These are phyloP conservation scores for Cyclaneusma minus DNA, from an alignment of 2,329 filamentous ascomycete genomes.

Conservation along the genomic window DNA sequence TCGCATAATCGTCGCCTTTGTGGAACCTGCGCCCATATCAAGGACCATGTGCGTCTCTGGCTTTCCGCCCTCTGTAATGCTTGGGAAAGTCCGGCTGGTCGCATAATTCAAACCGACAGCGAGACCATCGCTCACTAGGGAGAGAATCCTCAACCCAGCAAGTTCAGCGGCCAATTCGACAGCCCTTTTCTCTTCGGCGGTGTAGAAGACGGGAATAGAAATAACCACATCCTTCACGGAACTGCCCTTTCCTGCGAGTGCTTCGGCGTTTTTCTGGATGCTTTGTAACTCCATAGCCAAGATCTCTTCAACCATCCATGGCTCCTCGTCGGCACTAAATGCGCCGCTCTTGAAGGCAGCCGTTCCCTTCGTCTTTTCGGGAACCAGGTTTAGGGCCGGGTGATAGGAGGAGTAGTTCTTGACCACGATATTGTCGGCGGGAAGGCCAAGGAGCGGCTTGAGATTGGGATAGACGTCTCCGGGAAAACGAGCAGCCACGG, in stretches of 20 bases:
- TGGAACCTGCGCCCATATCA: slow-evolving; percentile 94
- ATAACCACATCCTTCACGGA: slow-evolving; percentile 71
- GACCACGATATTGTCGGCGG: slow-evolving; percentile 42
- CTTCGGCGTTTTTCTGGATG: slow-evolving; percentile 76
- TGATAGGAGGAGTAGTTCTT: slow-evolving; percentile 60
- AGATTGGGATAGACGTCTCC: slow-evolving; percentile 90
- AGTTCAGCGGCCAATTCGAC: slow-evolving; percentile 72
- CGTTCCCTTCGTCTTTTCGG: slow-evolving; percentile 45
- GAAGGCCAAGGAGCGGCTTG: slow-evolving; percentile 74
- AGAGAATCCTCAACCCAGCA: slow-evolving; percentile 74
- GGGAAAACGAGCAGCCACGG: slow-evolving; percentile 74
- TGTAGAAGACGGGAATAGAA: slow-evolving; percentile 83
- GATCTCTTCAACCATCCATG: slow-evolving; percentile 77
- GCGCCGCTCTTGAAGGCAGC: slow-evolving; percentile 68
- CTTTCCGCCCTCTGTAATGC: slow-evolving; percentile 64
- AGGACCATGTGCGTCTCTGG: slow-evolving; percentile 88
- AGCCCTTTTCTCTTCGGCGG: slow-evolving; percentile 75
- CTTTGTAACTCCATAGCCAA: slow-evolving; percentile 93
- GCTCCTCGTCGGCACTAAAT: slow-evolving; percentile 44
- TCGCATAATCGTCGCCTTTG: slow-evolving; percentile 75
- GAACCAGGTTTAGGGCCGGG: slow-evolving; percentile 59
- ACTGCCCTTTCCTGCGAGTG: slow-evolving; percentile 59
- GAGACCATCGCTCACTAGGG: slow-evolving; percentile 74
- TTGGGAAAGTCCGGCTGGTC: slow-evolving; percentile 78
- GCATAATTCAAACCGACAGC: slow-evolving; percentile 94